Percentiles rank a stretch among this genome's conserved stretches.
These are phyloP conservation scores for Monosporascus sp. DNA, from an alignment of 2,329 filamentous ascomycete species.

Conservation along the genomic window DNA sequence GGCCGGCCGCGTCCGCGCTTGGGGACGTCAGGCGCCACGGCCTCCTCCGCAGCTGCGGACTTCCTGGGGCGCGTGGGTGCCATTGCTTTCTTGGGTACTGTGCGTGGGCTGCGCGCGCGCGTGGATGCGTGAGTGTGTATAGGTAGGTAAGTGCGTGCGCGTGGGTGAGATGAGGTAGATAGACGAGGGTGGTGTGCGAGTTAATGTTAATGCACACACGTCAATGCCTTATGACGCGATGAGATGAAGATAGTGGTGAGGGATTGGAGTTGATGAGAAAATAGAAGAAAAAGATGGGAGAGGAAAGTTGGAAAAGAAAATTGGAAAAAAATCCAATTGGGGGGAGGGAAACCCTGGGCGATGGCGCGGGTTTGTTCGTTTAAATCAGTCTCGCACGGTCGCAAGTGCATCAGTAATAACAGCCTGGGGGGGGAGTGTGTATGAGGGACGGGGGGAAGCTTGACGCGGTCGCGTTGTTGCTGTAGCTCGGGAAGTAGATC, in stretches of 20 bases:
- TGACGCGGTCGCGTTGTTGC: not conserved
- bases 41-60: slow-evolving; percentile 12
- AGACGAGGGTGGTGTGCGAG: not conserved
- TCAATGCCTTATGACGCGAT: too few relatives aligned
- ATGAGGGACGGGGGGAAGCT: not conserved
- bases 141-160: not conserved
- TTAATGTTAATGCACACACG: not conserved
- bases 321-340: slow-evolving; percentile 1
- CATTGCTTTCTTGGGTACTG: slow-evolving; percentile 8
- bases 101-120: not conserved
- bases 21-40: slow-evolving; percentile 15
- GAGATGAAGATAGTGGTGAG: too few relatives aligned
- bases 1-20: slow-evolving; percentile 35
- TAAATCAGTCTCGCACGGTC: not conserved
- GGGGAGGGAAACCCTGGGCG: not conserved
- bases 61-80: slow-evolving; percentile 20
- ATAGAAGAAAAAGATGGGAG: not conserved
- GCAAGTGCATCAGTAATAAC: not conserved
- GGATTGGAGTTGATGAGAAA: too few relatives aligned
- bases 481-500: too few relatives aligned
- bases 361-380: not conserved
- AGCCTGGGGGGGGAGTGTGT: not conserved
- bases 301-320: not conserved
- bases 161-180: not conserved
- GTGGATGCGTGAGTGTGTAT: not conserved